Evolutionary conservation across 2,329 filamentous ascomycete species (phyloP), one percentile per base, ranked within the genome.

Genomic region (Trichoderma breve): DNA sequence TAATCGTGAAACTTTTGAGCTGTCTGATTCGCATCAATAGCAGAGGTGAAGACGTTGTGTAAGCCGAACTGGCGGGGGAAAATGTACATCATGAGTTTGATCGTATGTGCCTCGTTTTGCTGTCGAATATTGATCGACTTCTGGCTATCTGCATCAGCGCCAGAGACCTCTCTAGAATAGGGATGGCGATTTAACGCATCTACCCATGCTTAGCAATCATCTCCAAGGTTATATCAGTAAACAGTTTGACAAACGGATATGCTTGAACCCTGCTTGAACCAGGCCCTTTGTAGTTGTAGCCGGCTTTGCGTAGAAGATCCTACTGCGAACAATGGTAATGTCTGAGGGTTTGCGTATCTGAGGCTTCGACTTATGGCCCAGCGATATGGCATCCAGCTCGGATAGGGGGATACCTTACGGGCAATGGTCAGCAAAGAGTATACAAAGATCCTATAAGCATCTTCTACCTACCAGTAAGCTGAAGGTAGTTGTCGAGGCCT

Each of bases 31-130:
- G 78, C 79, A 78, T 96, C 87, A 18, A 92, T 86, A 4, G 84
- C 82, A 6, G 90, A 93, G 0, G 90, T 94, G 79, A 98, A 98
- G n/a, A 92, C 94, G 80, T 98, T 99, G 78, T 97, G 94, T 4
- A 99, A 84, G 15, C 89, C 89, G 78, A 97, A 98, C 77, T 98
- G 95, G 12, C 91, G 87, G 36, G 96, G 96, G 76, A 99, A 99
- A 1, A 99, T 90, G 80, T 98, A 95, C 85, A 95, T 96, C 88
- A 97, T 89, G 24, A 97, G 82, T 75, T 92, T 93, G 12, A 90
- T 78, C 0, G 90, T 92, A 74, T 91, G 87, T 14, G 81, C 78
- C 1, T 84, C 71, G 18, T 77, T 75, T 53, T 70, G 65, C 24
- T 69, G 47, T 18, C 15, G 30, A 9, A 30, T 34, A 5, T 73